Conservation (phyloP, 306 rosid species). For the Rosa lucieae region DNA sequence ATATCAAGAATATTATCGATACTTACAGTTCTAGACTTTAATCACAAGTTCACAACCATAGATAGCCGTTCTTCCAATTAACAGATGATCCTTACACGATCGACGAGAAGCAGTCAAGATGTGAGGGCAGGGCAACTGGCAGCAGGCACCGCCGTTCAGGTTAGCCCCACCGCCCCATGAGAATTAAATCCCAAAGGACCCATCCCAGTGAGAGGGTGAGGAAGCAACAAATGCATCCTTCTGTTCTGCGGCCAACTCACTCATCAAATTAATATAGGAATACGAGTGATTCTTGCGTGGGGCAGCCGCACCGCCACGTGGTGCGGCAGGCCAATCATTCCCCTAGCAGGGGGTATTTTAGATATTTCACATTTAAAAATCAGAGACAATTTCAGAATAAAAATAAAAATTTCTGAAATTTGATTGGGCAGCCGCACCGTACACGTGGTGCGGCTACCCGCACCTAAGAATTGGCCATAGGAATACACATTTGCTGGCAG, state of each 20-base stretch:
- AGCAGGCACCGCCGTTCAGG: not conserved
- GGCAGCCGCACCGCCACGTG: too few relatives aligned
- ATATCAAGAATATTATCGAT: not conserved
- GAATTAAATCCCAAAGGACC: not conserved
- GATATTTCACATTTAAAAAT: too few relatives aligned
- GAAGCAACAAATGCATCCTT: not conserved
- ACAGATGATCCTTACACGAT: not conserved
- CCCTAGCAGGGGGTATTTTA: too few relatives aligned
- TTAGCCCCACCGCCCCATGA: not conserved
- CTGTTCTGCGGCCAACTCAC: not conserved
- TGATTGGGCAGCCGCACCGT: too few relatives aligned
- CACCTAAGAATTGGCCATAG: too few relatives aligned
- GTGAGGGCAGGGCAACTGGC: not conserved
- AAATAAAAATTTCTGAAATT: too few relatives aligned
- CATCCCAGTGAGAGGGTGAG: not conserved
- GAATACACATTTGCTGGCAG: not conserved
- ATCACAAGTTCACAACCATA: not conserved
- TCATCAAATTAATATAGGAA: not conserved
- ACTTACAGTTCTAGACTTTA: not conserved
- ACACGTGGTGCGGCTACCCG: too few relatives aligned
- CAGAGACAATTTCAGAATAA: too few relatives aligned
- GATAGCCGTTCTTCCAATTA: not conserved
- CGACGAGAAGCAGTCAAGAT: not conserved
- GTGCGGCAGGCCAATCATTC: too few relatives aligned
- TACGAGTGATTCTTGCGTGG: too few relatives aligned